Evolutionary conservation across 768 basidiomycete genomes (phyloP).

Genomic region (Crepidotus variabilis): DNA sequence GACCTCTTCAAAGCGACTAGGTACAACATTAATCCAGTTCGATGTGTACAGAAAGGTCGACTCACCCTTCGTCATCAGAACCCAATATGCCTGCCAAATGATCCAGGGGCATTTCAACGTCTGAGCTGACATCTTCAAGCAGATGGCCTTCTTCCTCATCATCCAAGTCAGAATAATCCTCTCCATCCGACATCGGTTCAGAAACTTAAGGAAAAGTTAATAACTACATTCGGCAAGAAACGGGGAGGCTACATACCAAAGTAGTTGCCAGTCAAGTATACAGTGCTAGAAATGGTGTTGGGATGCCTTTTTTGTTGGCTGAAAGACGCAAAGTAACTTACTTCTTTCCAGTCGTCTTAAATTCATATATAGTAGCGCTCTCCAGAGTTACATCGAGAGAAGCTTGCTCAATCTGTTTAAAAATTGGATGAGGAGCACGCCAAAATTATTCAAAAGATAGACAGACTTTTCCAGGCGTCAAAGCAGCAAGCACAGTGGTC

Average conservation of each 20-base stretch:
- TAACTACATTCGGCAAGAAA: not conserved
- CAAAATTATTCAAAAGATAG: not conserved
- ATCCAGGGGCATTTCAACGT: constrained; percentile 70
- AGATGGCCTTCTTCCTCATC: constrained; percentile 39
- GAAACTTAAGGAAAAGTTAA: constrained; percentile 1
- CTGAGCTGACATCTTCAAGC: constrained; percentile 76
- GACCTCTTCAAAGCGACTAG: constrained; percentile 76
- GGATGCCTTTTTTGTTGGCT: not conserved
- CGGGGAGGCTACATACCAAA: constrained; percentile 46
- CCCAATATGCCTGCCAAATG: constrained; percentile 54
- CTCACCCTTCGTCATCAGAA: constrained; percentile 48
- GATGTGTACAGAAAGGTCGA: not conserved
- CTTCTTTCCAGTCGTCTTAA: constrained; percentile 84
- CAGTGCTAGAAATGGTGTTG: constrained; percentile 38
- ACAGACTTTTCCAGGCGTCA: constrained; percentile 78
- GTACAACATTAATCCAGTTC: not conserved
- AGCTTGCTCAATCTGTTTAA: constrained; percentile 69
- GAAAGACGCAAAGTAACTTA: constrained; percentile 28
- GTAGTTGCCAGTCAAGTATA: constrained; percentile 84
- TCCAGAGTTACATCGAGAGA: constrained; percentile 68
- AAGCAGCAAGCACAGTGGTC: constrained; percentile 67
- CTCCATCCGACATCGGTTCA: constrained; percentile 13
- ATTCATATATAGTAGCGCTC: constrained; percentile 57
- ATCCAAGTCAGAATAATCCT: constrained; percentile 45
- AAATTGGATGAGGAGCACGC: constrained; percentile 2